Base-by-base conservation (phyloP, 140 eudicot species). In the Stevia rebaudiana region DNA sequence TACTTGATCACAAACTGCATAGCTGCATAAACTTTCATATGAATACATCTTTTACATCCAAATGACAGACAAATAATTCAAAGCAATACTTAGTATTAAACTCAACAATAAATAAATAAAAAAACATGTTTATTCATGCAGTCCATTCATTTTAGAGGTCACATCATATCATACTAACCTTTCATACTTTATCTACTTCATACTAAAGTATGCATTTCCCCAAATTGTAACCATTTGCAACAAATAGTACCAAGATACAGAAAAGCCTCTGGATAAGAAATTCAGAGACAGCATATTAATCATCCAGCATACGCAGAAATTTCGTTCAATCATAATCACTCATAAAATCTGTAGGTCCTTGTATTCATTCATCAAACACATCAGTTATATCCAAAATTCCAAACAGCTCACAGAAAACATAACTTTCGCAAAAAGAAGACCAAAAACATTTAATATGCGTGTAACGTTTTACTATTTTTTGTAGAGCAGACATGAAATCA, bases 1-100 rank as follows among this genome's bases (percentile, higher is more conserved):
- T 39, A 67, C 52, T 51, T n/a, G 18, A 35, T 37, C 49, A 67
- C 72, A 67, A 39, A 23, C 5, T n/a, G 63, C 41, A 30, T 40
- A 55, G 25, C 47, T 54, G 55, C 24, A 30, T 56, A 13, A 33
- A 43, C 41, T 46, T 58, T 43, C 30, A 49, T 13, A 40, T 6
- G n/a, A 41, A 19, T 16, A 25, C 73, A 40, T 24, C 36, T 25
- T 54, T 41, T 42, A 53, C 33, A 53, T 43, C 17, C 73, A 40
- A 24, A 25, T 30, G 3, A 3, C 9, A 51, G 6, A 8, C 17
- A n/a, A 66, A 49, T 6, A 67, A 8, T 11, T 52, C 28, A 67
- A 22, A 8, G 2, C 69, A 22, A 0, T 30, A 5, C 39, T 23
- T 13, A 5, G 24, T 52, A 37, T 8, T 0, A 30, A 36, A 13